Base-by-base conservation (phyloP, 768 basidiomycete species). In the Psilocybe cyanescens region DNA sequence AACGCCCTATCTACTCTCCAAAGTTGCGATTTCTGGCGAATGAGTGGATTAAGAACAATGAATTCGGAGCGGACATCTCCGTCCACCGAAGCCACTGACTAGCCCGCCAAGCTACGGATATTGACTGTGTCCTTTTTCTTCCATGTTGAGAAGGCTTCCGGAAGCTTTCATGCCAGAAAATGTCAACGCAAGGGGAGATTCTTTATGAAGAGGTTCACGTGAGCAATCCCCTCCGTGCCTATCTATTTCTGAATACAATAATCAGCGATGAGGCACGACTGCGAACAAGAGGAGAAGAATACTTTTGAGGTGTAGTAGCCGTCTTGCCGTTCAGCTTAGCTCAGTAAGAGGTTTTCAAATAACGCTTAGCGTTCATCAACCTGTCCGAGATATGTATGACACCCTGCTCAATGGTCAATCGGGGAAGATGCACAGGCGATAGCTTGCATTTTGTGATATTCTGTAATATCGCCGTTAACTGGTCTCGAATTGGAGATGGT, bases 121-220 rank as follows among this genome's bases (percentile, higher is more conserved):
- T 16, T 17, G 31, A 8, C 5, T 53, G 51, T 53, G 51, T 53
- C 8, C n/a, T 37, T 53, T 35, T 53, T 53, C 31, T 17, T 53
- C 33, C 51, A 33, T 17, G n/a, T 35, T 53, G 16, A 53, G 51
- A 3, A 14, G 16, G 33, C 14, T 24, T 53, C 51, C 51, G 51
- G 51, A 53, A 53, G 51, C 30, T 53, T 53, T 53, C 51, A 53
- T 53, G 51, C 51, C 51, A 53, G 51, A 53, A 53, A 53, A 8
- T 19, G 51, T 53, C 51, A 53, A 33, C n/a, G n/a, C 33, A 33
- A 53, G 51, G 51, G 33, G 17, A 14, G 28, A 17, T 33, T 16
- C 33, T 53, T 33, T 31, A 53, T 53, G 14, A 33, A 35, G 33
- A 16, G 29, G 3, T 53, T 53, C 51, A 53, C 51, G 33, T 53